Evolutionary conservation across 495 filamentous ascomycete genomes (phyloP).

Genomic region (Geoglossum glabrum): DNA sequence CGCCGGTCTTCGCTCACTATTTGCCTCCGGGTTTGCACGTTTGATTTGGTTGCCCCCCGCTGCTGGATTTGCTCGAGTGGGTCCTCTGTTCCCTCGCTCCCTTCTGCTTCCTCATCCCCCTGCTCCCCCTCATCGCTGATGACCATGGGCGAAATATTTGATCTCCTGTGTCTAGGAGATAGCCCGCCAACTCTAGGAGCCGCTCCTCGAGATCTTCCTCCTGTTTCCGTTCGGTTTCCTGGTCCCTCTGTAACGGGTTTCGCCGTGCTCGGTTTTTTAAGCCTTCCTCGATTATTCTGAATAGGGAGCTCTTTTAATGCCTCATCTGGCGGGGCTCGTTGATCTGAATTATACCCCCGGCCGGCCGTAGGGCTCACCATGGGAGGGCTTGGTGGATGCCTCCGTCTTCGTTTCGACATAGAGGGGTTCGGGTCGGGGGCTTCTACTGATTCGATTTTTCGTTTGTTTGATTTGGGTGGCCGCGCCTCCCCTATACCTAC

Average conservation of each 20-base stretch:
- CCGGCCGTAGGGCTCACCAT: too few species aligned
- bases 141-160: background rate
- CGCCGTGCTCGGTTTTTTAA: background rate
- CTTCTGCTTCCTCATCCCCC: background rate
- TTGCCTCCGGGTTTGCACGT: background rate
- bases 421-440: too few species aligned
- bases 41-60: too few species aligned
- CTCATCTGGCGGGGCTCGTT: background rate
- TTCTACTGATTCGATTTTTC: background rate
- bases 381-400: too few species aligned
- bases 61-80: too few species aligned
- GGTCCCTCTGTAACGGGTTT: background rate
- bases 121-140: background rate
- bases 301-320: background rate
- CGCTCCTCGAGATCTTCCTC: background rate
- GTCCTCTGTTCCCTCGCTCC: background rate
- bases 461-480: background rate
- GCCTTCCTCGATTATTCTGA: background rate
- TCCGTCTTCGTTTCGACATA: too few species aligned
- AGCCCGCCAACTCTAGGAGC: too few species aligned
- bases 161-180: background rate
- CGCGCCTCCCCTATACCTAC: background rate
- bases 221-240: background rate
- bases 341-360: background rate
- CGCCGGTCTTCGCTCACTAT: background rate